Percentiles rank a stretch among this genome's conserved stretches.
These are phyloP conservation scores for Termitomyces sp. DNA, from an alignment of 768 basidiomycete genomes.

Conservation along the genomic window DNA sequence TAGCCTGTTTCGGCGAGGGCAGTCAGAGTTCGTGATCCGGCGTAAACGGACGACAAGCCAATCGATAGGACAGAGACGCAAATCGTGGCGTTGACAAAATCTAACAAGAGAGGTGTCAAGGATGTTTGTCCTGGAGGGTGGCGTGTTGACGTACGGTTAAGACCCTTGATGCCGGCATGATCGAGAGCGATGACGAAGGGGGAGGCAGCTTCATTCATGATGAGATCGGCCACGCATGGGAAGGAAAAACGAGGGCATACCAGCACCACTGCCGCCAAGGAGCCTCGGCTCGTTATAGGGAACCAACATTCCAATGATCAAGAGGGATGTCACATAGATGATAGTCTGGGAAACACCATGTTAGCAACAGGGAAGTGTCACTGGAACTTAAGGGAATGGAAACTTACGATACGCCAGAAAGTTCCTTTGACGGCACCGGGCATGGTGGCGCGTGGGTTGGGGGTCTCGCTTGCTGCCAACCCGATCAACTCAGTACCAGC, in stretches of 20 bases:
- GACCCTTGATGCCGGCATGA: conserved; percentile 32
- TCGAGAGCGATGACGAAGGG: conserved; percentile 42
- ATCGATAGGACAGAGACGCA: conserved; percentile 43
- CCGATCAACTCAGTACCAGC: conserved; percentile 44
- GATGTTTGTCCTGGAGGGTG: neutral
- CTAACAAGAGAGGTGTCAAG: neutral
- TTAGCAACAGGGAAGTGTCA: neutral
- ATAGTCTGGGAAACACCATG: conserved; percentile 24
- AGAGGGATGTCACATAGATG: conserved; percentile 38
- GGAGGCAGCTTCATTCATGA: conserved; percentile 24
- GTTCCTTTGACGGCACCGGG: conserved; percentile 41
- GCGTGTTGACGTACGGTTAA: conserved; percentile 27
- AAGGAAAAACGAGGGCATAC: conserved; percentile 6
- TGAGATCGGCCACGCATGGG: neutral
- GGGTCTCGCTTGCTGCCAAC: conserved; percentile 41
- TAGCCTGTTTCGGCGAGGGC: conserved; percentile 44
- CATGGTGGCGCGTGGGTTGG: conserved; percentile 38
- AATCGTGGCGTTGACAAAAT: conserved; percentile 38
- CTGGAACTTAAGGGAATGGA: neutral
- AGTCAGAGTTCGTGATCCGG: conserved; percentile 38
- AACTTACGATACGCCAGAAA: conserved; percentile 40
- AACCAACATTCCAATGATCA: conserved; percentile 36
- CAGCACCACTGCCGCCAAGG: conserved; percentile 30
- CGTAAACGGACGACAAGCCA: conserved; percentile 40
- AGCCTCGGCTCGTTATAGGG: conserved; percentile 32